phyloP scores from a whole-genome alignment of 2,329 filamentous ascomycete genomes.

The Colletotrichum sp. region DNA sequence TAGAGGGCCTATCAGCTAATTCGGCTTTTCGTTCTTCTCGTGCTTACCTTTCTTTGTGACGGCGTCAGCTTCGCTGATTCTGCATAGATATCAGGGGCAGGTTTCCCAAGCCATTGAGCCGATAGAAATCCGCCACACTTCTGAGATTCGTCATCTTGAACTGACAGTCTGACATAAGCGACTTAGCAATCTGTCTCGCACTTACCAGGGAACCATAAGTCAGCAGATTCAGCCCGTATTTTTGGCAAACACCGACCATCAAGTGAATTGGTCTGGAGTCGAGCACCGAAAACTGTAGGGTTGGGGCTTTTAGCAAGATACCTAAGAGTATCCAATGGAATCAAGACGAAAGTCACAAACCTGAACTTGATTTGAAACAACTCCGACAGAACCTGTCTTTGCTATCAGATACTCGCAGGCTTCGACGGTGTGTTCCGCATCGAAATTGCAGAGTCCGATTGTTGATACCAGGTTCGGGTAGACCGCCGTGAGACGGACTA shows the following conservation, averaged over 20 bases:
- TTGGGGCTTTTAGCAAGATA: neutral
- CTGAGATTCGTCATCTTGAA: neutral
- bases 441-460: slow-evolving; percentile 1
- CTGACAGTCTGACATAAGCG: no score
- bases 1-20: neutral
- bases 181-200: no score
- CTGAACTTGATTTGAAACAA: slow-evolving; percentile 1
- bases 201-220: neutral
- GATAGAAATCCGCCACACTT: neutral
- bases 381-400: neutral
- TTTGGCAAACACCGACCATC: neutral
- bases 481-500: neutral
- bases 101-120: neutral
- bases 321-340: neutral
- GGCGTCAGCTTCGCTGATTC: neutral
- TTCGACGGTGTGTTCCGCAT: slow-evolving; percentile 1
- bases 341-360: neutral
- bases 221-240: neutral
- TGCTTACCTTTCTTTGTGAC: neutral
- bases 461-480: neutral
- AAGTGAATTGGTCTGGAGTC: neutral
- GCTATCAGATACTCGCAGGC: slow-evolving; percentile 5
- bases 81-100: neutral
- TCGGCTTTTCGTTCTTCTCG: no score
- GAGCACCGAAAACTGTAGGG: neutral